Evolutionary conservation across 176 grass and related monocot genomes (phyloP).

Genomic region (Microstegium vimineum): DNA sequence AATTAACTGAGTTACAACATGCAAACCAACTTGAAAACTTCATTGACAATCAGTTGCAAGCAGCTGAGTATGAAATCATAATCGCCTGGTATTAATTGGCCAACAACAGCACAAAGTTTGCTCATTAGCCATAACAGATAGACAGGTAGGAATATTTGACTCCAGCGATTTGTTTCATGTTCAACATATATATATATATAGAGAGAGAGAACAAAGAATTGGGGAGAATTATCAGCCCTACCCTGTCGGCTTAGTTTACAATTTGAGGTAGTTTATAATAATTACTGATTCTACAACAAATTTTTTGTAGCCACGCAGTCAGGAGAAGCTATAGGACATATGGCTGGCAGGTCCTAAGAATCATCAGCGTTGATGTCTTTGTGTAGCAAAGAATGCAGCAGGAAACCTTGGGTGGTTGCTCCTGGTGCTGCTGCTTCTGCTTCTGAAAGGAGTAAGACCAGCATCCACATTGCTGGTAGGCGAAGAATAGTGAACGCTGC

Average conservation of each 20-base stretch:
- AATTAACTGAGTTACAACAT: background rate
- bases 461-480: constrained; percentile 29
- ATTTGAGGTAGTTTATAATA: background rate
- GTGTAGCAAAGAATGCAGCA: constrained; percentile 34
- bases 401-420: constrained; percentile 31
- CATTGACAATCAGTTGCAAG: background rate
- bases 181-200: background rate
- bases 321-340: background rate
- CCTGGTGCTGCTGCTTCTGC: constrained; percentile 39
- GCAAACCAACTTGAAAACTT: background rate
- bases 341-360: background rate
- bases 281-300: constrained; percentile 2
- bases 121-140: background rate
- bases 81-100: background rate
- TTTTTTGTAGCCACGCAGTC: background rate
- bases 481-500: constrained; percentile 54
- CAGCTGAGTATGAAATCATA: background rate
- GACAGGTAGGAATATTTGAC: background rate
- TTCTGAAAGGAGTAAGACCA: constrained; percentile 45
- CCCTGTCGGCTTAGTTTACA: constrained; percentile 13
- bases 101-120: background rate
- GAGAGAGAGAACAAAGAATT: constrained; percentile 28
- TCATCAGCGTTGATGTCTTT: background rate
- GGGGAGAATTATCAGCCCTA: background rate
- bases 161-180: background rate